phyloP scores from a whole-genome alignment of 2,329 filamentous ascomycete species.

The Emericellopsis cladophorae region DNA sequence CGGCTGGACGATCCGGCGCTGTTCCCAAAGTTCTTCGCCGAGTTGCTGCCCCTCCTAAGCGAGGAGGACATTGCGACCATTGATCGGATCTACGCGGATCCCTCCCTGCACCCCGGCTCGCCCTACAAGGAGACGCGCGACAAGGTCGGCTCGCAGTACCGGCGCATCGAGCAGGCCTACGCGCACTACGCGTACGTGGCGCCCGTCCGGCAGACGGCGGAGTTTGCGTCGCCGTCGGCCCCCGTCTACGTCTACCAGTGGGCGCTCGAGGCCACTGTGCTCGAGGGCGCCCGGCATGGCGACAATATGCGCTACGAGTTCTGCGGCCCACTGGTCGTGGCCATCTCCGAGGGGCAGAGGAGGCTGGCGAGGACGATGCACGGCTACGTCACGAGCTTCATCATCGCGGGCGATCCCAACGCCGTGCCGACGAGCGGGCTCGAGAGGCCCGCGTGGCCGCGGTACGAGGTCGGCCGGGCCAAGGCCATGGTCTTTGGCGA shows the following conservation, averaged over 20 bases:
- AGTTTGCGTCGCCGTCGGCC: conserved; percentile 5
- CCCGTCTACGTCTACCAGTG: conserved; percentile 17
- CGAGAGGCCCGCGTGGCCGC: conserved; percentile 19
- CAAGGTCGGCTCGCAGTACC: conserved; percentile 35
- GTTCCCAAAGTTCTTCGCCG: conserved; percentile 47
- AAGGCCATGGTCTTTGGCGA: conserved; percentile 29
- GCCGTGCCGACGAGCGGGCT: conserved; percentile 10
- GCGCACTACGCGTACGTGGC: conserved; percentile 41
- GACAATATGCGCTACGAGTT: conserved; percentile 36
- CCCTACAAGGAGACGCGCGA: conserved; percentile 23
- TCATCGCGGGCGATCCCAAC: conserved; percentile 31
- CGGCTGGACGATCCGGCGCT: conserved; percentile 30
- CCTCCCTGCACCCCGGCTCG: conserved; percentile 17
- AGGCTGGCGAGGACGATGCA: conserved; percentile 28
- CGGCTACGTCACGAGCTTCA: conserved; percentile 35
- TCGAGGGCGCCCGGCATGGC: conserved; percentile 31
- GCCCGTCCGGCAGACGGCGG: conserved; percentile 35
- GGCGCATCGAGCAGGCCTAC: conserved; percentile 39
- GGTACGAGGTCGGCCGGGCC: conserved; percentile 12
- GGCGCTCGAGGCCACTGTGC: conserved; percentile 30
- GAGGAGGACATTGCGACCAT: conserved; percentile 38
- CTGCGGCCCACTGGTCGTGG: conserved; percentile 19
- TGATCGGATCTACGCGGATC: conserved; percentile 47
- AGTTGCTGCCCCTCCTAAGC: conserved; percentile 44
- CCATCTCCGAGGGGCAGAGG: conserved; percentile 23